Evolutionary conservation across 768 basidiomycete genomes (phyloP).

Genomic region (Tricholoma bakamatsutake): DNA sequence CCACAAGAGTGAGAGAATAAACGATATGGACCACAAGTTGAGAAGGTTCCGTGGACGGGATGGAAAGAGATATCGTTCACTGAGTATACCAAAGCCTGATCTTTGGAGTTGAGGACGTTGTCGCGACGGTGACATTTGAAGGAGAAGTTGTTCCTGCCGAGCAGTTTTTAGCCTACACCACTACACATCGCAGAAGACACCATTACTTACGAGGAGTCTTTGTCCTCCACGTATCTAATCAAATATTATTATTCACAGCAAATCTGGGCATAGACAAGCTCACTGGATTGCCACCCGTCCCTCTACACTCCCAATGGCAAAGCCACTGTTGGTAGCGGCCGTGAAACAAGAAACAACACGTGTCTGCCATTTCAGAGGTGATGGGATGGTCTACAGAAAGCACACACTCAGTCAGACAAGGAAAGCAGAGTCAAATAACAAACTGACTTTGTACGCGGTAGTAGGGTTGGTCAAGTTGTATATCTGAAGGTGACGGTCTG

Average conservation of each 20-base stretch:
- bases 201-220: conserved; percentile 58
- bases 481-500: conserved; percentile 87
- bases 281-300: conserved; percentile 96
- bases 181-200: not conserved
- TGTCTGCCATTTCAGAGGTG: conserved; percentile 93
- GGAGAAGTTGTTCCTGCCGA: conserved; percentile 67
- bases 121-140: conserved; percentile 81
- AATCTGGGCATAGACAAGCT: conserved; percentile 23
- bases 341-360: conserved; percentile 82
- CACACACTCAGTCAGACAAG: not conserved
- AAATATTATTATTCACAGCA: not conserved
- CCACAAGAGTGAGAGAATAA: conserved; percentile 13
- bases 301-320: conserved; percentile 82
- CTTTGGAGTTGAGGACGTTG: conserved; percentile 47
- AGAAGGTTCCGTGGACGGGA: conserved; percentile 79
- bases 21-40: conserved; percentile 56
- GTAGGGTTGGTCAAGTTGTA: conserved; percentile 83
- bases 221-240: conserved; percentile 78
- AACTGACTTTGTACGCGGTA: conserved; percentile 64
- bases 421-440: not conserved
- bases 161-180: not conserved
- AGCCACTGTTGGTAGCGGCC: conserved; percentile 58
- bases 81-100: conserved; percentile 67
- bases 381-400: conserved; percentile 59
- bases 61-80: conserved; percentile 89